phyloP scores from a whole-genome alignment of 1,284 basidiomycete genomes.

The Phellopilus nigrolimitatus region DNA sequence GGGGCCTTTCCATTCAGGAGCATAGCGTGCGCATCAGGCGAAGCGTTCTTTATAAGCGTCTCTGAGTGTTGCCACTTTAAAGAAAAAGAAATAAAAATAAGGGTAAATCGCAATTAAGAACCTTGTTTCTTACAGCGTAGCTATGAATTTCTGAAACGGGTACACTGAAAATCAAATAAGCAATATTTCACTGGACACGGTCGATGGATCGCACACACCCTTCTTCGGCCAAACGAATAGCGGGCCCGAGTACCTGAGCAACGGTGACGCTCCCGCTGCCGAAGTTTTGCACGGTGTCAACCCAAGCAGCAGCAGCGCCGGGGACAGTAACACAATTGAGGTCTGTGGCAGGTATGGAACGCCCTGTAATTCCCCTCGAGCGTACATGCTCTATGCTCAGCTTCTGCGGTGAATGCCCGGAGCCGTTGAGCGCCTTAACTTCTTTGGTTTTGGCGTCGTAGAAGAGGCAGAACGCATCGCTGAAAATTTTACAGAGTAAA shows the following conservation, averaged over 20 bases:
- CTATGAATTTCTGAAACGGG: conserved; percentile 80
- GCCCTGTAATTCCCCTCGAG: conserved; percentile 62
- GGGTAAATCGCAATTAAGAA: neutral
- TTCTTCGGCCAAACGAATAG: conserved; percentile 81
- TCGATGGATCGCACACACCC: conserved; percentile 47
- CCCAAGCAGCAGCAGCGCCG: conserved; percentile 89
- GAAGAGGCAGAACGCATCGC: conserved; percentile 91
- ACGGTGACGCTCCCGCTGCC: conserved; percentile 80
- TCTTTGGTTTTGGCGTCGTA: conserved; percentile 78
- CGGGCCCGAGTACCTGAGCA: conserved; percentile 83
- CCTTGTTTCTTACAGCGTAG: conserved; percentile 38
- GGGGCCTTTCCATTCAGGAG: conserved; percentile 79
- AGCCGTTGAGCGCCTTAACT: conserved; percentile 84
- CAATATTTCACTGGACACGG: neutral
- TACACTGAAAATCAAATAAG: conserved; percentile 39
- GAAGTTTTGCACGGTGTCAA: conserved; percentile 80
- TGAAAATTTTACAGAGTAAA: conserved; percentile 25
- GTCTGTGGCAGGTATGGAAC: conserved; percentile 66
- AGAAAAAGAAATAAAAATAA: conserved; percentile 16
- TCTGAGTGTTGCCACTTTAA: conserved; percentile 82
- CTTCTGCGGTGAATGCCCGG: conserved; percentile 79
- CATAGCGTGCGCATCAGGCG: conserved; percentile 81
- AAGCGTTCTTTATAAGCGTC: conserved; percentile 73
- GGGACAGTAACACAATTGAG: conserved; percentile 92
- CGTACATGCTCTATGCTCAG: conserved; percentile 74